These are phyloP conservation scores for Fremontodendron californicum DNA, from an alignment of 345 rosid species.

Conservation along the genomic window DNA sequence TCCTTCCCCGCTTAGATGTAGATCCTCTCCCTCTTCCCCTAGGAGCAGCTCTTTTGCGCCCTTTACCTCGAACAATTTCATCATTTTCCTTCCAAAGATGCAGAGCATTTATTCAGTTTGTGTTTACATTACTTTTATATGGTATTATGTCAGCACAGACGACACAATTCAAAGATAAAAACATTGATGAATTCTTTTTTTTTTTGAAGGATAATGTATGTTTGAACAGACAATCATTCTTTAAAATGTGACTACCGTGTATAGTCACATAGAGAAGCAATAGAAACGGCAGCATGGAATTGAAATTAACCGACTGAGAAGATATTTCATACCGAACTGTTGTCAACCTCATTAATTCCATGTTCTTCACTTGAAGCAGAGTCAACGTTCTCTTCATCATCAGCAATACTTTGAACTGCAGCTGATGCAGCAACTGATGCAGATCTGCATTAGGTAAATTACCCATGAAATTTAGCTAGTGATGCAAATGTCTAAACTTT, in stretches of 20 bases:
- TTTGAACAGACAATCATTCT: neutral
- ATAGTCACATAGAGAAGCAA: neutral
- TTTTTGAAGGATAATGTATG: neutral
- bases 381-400: slow-evolving; percentile 61
- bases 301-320: slow-evolving; percentile 7
- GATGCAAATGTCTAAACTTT: slow-evolving; percentile 1
- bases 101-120: neutral
- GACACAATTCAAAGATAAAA: neutral
- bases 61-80: slow-evolving; percentile 40
- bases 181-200: neutral
- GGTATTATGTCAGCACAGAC: neutral
- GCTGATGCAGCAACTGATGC: slow-evolving; percentile 57
- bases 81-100: slow-evolving; percentile 48
- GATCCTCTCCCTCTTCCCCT: slow-evolving; percentile 69
- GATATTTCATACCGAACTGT: slow-evolving; percentile 55
- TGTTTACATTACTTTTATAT: neutral
- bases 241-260: neutral
- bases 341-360: slow-evolving; percentile 41
- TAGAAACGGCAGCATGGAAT: neutral
- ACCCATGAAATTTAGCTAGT: slow-evolving; percentile 17
- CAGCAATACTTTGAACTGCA: slow-evolving; percentile 48
- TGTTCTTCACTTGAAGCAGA: slow-evolving; percentile 81
- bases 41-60: slow-evolving; percentile 72
- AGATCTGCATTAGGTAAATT: slow-evolving; percentile 42
- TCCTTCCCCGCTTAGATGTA: slow-evolving; percentile 72